Base-by-base conservation (phyloP, 2,329 filamentous ascomycete species). In the Diaporthe citriasiana region DNA sequence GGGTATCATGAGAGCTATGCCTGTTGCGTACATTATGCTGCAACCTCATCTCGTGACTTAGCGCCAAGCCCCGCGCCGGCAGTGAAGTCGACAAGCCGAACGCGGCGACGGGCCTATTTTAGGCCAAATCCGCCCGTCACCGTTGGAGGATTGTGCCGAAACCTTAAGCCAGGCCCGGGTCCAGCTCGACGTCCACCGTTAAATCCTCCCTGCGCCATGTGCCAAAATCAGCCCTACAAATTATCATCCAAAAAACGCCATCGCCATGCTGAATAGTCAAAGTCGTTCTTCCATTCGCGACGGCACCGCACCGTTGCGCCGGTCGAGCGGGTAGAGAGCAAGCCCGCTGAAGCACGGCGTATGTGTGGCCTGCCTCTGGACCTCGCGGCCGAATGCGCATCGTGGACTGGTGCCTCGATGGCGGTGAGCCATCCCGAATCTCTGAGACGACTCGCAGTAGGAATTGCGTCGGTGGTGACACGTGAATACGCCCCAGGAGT, bases 1-100 rank as follows among this genome's bases (percentile, higher is more conserved):
- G 72, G 72, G 72, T 73, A 73, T 73, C 72, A 73, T 70, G 8
- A 59, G 17, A 55, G 19, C 27, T 45, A 73, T 51, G 71, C 60
- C 45, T 63, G 45, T 45, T 25, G 33, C n/a, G 50, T 63, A 40
- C 45, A 42, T 10, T 30, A 50, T 60, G 56, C 35, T 66, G 63
- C 45, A 38, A 66, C 45, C 45, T 66, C 30, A 38, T 15, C 63
- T 38, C 63, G 63, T 51, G 45, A 51, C 63, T 47, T 51, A 51
- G 45, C 63, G 63, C 63, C 45, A 66, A 66, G 45, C 63, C 45
- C 27, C 30, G 30, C 56, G 56, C 69, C 40, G 35, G 69, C 45
- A 60, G 19, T 27, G n/a, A 12, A 42, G 25, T 17, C 51, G n/a
- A 57, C 38, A 5, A 13, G 40, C 56, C 45, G 53, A 8, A 55